Conservation (phyloP, 106 monocot genomes). For the Narthecium ossifragum region DNA sequence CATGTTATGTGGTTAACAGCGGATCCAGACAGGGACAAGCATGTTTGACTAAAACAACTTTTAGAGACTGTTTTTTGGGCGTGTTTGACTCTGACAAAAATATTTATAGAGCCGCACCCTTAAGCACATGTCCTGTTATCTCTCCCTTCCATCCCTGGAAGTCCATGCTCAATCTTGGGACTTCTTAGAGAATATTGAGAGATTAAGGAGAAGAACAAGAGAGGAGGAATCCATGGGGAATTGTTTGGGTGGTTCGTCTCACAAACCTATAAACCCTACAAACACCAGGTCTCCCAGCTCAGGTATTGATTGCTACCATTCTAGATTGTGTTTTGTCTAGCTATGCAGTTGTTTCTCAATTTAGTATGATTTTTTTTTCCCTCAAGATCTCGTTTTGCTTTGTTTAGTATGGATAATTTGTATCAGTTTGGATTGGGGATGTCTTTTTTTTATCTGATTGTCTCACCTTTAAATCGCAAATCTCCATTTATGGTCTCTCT, state of each 20-base stretch:
- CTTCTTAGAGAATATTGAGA: background rate
- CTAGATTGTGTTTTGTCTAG: background rate
- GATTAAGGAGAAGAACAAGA: background rate
- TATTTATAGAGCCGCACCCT: too few species aligned
- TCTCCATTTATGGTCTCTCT: background rate
- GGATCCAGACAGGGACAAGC: too few species aligned
- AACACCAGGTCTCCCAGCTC: background rate
- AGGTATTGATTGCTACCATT: background rate
- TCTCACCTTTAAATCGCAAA: background rate
- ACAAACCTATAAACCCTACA: background rate
- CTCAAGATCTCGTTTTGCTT: background rate
- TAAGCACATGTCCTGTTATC: background rate
- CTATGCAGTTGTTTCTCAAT: background rate
- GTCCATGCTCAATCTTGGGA: background rate
- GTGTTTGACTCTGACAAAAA: too few species aligned
- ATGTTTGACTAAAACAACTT: too few species aligned
- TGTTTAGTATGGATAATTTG: too few species aligned
- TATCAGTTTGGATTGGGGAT: too few species aligned
- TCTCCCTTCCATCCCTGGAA: background rate
- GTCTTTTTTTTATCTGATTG: background rate
- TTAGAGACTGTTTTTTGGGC: too few species aligned
- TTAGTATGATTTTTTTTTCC: background rate
- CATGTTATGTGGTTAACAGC: too few species aligned
- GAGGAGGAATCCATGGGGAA: slow-evolving; percentile 3
- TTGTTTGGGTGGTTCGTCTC: slow-evolving; percentile 6